Percentiles rank a stretch among this genome's conserved stretches.
Evolutionary conservation across 2,329 filamentous ascomycete genomes (phyloP).

Genomic region (Fusarium nurragi): DNA sequence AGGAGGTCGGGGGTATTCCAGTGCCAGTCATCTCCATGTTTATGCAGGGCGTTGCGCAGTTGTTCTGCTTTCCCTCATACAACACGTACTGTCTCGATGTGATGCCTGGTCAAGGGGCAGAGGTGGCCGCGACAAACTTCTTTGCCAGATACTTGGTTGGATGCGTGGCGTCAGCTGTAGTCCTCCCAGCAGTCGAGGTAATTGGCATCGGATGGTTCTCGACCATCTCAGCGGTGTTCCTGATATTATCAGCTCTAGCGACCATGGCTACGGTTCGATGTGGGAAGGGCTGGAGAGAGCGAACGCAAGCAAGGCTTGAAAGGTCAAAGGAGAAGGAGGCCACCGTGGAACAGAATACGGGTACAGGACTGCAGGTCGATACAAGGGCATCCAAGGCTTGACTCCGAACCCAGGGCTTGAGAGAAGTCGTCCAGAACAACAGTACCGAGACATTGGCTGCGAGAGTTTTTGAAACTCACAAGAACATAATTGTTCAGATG

Average conservation of each 20-base stretch:
- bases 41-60: conserved; percentile 75
- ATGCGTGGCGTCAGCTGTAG: conserved; percentile 74
- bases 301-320: conserved; percentile 43
- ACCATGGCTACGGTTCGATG: conserved; percentile 52
- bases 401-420: neutral
- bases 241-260: conserved; percentile 51
- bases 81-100: conserved; percentile 88
- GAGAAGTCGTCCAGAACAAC: neutral
- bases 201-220: conserved; percentile 86
- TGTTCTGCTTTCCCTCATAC: conserved; percentile 78
- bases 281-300: conserved; percentile 54
- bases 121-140: conserved; percentile 84
- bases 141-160: conserved; percentile 80
- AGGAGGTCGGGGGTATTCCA: conserved; percentile 60
- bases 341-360: neutral
- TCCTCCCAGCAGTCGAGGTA: conserved; percentile 75
- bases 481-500: neutral
- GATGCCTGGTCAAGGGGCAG: conserved; percentile 73
- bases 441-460: conserved; percentile 17
- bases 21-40: conserved; percentile 79
- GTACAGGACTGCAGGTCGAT: neutral
- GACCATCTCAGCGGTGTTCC: conserved; percentile 63
- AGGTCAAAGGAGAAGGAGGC: conserved; percentile 15
- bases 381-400: neutral
- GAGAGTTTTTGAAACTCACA: neutral